Evolutionary conservation across 1,139 yeast genomes (phyloP).

Genomic region (Nadsonia starkeyi-henricii): DNA sequence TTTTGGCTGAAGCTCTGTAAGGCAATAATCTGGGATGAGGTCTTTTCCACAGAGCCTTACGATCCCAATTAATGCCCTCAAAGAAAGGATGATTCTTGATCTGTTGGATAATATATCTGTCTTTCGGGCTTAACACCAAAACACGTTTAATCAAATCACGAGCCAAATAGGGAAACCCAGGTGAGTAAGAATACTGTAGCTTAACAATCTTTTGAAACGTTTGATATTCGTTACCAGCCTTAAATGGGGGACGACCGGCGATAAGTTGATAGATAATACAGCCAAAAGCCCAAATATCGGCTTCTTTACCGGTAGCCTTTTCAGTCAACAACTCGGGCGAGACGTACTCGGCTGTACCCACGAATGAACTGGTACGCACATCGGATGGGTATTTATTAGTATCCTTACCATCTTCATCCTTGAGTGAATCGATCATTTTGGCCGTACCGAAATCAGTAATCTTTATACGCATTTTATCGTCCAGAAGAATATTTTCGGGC

Average conservation of each 20-base stretch:
- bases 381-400: conserved; percentile 29
- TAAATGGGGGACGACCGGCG: conserved; percentile 92
- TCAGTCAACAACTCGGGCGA: conserved; percentile 84
- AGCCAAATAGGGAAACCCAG: conserved; percentile 60
- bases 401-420: conserved; percentile 26
- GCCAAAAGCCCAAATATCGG: conserved; percentile 95
- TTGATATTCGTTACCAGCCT: conserved; percentile 85
- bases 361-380: conserved; percentile 68
- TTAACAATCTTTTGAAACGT: conserved; percentile 88
- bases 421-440: conserved; percentile 45
- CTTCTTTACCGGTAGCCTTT: conserved; percentile 71
- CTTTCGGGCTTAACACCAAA: conserved; percentile 49
- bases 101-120: conserved; percentile 47
- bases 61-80: conserved; percentile 51
- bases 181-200: conserved; percentile 68
- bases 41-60: conserved; percentile 50
- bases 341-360: conserved; percentile 80
- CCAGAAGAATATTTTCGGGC: conserved; percentile 79
- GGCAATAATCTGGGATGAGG: conserved; percentile 72
- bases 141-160: conserved; percentile 58
- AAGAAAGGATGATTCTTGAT: conserved; percentile 70
- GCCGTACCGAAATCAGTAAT: conserved; percentile 99
- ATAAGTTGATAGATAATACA: conserved; percentile 88
- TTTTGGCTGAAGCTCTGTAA: conserved; percentile 32
- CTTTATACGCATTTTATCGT: conserved; percentile 65